These are phyloP conservation scores for Neurospora tetrasperma DNA, from an alignment of 495 filamentous ascomycete species.

Conservation along the genomic window DNA sequence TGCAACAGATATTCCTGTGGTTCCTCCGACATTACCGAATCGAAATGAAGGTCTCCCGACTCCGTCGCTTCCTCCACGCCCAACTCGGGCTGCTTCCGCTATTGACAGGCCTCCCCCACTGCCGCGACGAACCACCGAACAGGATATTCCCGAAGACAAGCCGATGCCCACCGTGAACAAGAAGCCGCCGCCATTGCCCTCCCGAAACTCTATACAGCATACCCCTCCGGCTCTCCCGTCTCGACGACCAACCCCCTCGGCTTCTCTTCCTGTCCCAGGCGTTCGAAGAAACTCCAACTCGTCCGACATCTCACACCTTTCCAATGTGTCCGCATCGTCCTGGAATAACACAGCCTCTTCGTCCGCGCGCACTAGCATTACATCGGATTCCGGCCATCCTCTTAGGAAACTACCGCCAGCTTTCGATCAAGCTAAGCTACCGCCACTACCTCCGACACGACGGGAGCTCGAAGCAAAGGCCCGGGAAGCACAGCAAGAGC, in stretches of 20 bases:
- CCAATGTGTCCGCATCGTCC: constrained; percentile 33
- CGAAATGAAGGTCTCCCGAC: constrained; percentile 12
- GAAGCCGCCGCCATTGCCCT: constrained; percentile 27
- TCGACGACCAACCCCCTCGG: constrained; percentile 28
- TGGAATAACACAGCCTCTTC: constrained; percentile 22
- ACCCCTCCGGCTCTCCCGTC: constrained; percentile 32
- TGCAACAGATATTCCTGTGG: constrained; percentile 7
- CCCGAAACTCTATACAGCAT: constrained; percentile 22
- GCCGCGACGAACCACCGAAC: constrained; percentile 29
- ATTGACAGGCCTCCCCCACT: constrained; percentile 22
- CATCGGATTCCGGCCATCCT: constrained; percentile 17
- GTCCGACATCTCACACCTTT: constrained; percentile 35
- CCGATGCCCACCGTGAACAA: constrained; percentile 15
- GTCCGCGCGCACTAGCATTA: constrained; percentile 16
- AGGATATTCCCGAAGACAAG: constrained; percentile 10
- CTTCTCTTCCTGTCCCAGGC: constrained; percentile 7
- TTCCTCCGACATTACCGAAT: constrained; percentile 11
- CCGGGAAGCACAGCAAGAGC: constrained; percentile 17
- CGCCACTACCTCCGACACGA: constrained; percentile 37
- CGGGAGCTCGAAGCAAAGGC: constrained; percentile 37
- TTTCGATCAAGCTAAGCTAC: constrained; percentile 39
- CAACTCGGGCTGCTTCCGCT: constrained; percentile 16
- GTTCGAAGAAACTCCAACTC: constrained; percentile 35
- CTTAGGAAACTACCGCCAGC: constrained; percentile 37
- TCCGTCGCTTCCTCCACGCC: constrained; percentile 30